Evolutionary conservation across 164 flowering plant genomes (phyloP).

Genomic region (Annona cherimola): DNA sequence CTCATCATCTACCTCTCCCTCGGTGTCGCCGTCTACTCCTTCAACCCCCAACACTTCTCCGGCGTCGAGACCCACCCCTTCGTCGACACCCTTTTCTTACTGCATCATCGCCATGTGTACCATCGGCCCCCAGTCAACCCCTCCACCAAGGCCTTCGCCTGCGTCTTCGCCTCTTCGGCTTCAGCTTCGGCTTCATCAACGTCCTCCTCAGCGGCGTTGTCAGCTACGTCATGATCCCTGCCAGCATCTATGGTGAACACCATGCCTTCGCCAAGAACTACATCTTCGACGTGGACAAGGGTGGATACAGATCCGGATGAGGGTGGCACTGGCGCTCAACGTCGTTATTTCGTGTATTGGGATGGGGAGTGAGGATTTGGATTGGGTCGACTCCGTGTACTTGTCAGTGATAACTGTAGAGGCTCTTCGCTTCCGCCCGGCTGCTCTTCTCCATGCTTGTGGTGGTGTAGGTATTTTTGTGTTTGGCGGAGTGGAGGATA

Average conservation of each 20-base stretch:
- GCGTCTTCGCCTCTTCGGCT: conserved; percentile 46
- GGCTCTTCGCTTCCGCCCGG: conserved; percentile 57
- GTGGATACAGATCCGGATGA: conserved; percentile 56
- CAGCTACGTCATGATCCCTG: conserved; percentile 45
- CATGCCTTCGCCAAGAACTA: conserved; percentile 31
- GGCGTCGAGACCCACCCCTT: conserved; percentile 60
- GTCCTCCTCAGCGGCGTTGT: conserved; percentile 50
- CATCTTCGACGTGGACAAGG: conserved; percentile 56
- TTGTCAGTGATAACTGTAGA: conserved; percentile 63
- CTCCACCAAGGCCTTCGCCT: conserved; percentile 45
- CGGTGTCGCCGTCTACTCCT: conserved; percentile 48
- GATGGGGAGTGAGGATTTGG: conserved; percentile 43
- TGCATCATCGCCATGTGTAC: conserved; percentile 69
- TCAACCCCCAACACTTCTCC: conserved; percentile 46
- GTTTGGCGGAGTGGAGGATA: conserved; percentile 59
- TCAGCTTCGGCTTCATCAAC: conserved; percentile 57
- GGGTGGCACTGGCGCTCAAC: conserved; percentile 50
- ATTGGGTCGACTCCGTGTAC: conserved; percentile 53
- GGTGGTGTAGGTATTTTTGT: conserved; percentile 56
- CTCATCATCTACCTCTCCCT: conserved; percentile 44
- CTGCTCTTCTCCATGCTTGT: conserved; percentile 51
- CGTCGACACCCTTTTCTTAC: conserved; percentile 57
- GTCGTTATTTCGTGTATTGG: conserved; percentile 53
- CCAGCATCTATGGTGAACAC: conserved; percentile 13
- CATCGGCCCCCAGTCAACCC: conserved; percentile 48